A percentile compares a stretch with the other conserved stretches of the same genome.
Evolutionary conservation across 2,329 filamentous ascomycete species (phyloP).

Genomic region (Aspergillus brasiliensis): DNA sequence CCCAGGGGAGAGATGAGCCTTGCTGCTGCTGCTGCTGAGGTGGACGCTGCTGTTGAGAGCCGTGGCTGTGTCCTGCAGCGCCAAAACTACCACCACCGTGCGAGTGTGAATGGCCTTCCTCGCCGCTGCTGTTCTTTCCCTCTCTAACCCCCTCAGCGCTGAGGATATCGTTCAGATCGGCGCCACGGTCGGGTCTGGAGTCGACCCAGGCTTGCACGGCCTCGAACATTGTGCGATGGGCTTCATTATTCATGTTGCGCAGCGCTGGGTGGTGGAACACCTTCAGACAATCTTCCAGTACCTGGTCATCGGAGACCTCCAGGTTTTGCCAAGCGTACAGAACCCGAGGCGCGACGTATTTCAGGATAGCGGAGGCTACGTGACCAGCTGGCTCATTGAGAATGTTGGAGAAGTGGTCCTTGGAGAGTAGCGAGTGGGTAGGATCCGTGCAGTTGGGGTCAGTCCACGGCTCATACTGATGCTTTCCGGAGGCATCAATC

Average conservation of each 20-base stretch:
- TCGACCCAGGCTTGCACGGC: constrained; percentile 82
- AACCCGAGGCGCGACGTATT: constrained; percentile 84
- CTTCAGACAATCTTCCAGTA: constrained; percentile 76
- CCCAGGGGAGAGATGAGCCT: constrained; percentile 32
- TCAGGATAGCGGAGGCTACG: constrained; percentile 72
- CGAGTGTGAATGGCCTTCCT: constrained; percentile 36
- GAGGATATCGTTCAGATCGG: constrained; percentile 72
- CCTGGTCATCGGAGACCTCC: constrained; percentile 77
- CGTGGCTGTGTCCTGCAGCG: constrained; percentile 12
- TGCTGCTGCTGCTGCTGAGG: constrained; percentile 27
- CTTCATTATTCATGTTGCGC: constrained; percentile 72
- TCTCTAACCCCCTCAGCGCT: constrained; percentile 79
- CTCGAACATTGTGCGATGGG: constrained; percentile 86
- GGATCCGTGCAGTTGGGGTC: constrained; percentile 74
- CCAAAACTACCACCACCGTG: constrained; percentile 21
- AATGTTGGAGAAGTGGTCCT: constrained; percentile 81
- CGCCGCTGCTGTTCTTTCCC: constrained; percentile 66
- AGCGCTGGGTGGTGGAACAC: constrained; percentile 90
- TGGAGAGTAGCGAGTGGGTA: constrained; percentile 79
- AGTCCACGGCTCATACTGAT: constrained; percentile 79
- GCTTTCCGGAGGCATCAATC: constrained; percentile 67
- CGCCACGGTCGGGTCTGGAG: constrained; percentile 65
- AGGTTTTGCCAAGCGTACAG: constrained; percentile 93
- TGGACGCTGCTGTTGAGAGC: constrained; percentile 25
- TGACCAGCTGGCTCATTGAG: constrained; percentile 76